Conservation (phyloP, 2,329 filamentous ascomycete genomes). For the Chalaropsis ovoidea region DNA sequence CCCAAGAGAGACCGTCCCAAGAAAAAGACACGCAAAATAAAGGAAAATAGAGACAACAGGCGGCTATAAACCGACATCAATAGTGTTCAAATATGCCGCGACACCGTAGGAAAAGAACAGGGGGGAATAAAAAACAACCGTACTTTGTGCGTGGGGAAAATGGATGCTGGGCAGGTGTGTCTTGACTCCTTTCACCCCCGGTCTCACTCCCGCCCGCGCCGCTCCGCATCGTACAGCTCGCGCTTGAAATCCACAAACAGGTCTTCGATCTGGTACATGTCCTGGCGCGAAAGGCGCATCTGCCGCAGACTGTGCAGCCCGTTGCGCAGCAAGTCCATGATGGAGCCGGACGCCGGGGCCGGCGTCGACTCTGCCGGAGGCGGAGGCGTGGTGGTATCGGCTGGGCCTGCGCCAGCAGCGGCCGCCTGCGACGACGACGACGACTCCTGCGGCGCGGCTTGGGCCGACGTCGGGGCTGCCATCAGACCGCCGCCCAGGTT, state of each 20-base stretch:
- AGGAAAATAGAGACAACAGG: background rate
- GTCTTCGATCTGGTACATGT: constrained; percentile 64
- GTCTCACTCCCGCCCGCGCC: constrained; percentile 41
- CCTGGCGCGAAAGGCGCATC: constrained; percentile 50
- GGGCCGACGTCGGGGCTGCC: background rate
- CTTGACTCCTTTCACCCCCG: background rate
- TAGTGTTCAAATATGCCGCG: background rate
- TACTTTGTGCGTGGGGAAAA: too few relatives aligned
- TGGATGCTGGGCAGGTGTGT: too few relatives aligned
- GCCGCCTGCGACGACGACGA: too few relatives aligned
- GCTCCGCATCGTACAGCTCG: constrained; percentile 61
- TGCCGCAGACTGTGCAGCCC: constrained; percentile 48
- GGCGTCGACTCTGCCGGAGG: background rate
- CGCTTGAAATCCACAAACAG: constrained; percentile 68
- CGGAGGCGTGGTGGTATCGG: too few relatives aligned
- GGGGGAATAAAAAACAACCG: background rate
- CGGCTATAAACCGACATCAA: background rate
- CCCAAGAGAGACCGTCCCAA: background rate
- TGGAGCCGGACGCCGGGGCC: constrained; percentile 23
- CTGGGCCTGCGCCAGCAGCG: too few relatives aligned
- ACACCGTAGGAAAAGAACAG: background rate
- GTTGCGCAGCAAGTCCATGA: constrained; percentile 32
- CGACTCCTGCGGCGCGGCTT: background rate
- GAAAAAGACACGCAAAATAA: background rate
- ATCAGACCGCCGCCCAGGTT: background rate